Conservation (phyloP, 352 stramenopile genomes). For the Phytophthora sojae region DNA sequence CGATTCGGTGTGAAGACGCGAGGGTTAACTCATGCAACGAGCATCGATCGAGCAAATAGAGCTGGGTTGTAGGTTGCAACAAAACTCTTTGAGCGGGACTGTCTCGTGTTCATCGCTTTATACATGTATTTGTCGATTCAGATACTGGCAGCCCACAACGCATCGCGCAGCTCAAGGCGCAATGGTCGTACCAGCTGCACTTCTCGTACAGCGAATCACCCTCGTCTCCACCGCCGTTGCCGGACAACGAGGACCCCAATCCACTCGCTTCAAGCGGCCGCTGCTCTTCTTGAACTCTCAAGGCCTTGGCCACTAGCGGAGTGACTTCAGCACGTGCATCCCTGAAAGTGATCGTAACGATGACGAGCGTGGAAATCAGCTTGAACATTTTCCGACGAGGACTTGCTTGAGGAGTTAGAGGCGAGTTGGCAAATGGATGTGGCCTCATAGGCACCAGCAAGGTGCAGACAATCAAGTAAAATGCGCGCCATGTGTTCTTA, state of each 20-base stretch:
- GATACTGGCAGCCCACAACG: too few relatives aligned
- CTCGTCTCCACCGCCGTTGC: background rate
- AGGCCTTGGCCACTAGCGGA: background rate
- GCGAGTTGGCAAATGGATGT: slow-evolving; percentile 1
- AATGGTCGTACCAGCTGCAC: slow-evolving; percentile 20
- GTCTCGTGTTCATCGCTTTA: background rate
- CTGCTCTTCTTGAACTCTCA: background rate
- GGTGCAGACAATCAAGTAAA: background rate
- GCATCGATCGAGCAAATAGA: too few relatives aligned
- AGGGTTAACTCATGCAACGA: background rate
- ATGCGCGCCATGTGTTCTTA: background rate
- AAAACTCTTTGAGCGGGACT: too few relatives aligned
- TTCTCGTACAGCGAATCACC: slow-evolving; percentile 7
- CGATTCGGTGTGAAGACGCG: too few relatives aligned
- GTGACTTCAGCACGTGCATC: background rate
- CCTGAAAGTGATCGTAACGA: background rate
- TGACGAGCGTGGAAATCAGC: background rate
- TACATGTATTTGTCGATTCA: background rate
- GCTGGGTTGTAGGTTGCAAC: too few relatives aligned
- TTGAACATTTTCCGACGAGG: slow-evolving; percentile 12
- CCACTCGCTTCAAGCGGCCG: slow-evolving; percentile 3
- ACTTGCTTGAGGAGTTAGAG: background rate
- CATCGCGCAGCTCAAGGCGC: slow-evolving; percentile 4
- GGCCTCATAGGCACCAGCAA: background rate
- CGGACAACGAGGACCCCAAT: background rate